Percentiles rank a stretch among this genome's conserved stretches.
Conservation (phyloP, 495 filamentous ascomycete species). For the Aspergillus sclerotiicarbonarius region DNA sequence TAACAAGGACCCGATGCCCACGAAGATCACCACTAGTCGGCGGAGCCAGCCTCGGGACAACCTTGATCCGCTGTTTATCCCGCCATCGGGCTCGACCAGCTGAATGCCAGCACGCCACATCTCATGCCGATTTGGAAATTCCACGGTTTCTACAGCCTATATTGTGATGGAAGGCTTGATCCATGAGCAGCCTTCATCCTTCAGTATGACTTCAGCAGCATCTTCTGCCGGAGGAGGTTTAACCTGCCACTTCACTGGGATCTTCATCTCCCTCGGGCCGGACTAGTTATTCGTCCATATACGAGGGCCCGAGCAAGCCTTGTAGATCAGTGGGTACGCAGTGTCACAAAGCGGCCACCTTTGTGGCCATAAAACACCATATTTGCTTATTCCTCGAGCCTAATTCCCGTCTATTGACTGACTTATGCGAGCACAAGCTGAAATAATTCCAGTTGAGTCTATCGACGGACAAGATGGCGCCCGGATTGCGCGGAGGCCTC, state of each 20-base stretch:
- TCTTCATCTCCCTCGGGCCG: not conserved
- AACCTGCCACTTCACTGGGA: not conserved
- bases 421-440: not conserved
- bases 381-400: not conserved
- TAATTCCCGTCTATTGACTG: not conserved
- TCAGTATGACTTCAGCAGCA: not conserved
- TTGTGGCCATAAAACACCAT: not conserved
- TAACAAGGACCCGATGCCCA: no score
- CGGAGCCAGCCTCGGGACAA: no score
- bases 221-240: not conserved
- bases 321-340: not conserved
- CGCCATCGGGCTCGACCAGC: no score
- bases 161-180: no score
- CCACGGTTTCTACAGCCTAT: no score
- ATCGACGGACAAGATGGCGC: not conserved
- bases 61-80: no score
- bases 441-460: not conserved
- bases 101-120: no score
- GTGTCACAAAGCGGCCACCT: not conserved
- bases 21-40: no score
- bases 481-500: not conserved
- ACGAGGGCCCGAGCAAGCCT: not conserved
- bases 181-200: not conserved
- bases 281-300: not conserved
- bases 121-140: no score